phyloP scores from a whole-genome alignment of 768 basidiomycete species.

The Amanita molliuscula region DNA sequence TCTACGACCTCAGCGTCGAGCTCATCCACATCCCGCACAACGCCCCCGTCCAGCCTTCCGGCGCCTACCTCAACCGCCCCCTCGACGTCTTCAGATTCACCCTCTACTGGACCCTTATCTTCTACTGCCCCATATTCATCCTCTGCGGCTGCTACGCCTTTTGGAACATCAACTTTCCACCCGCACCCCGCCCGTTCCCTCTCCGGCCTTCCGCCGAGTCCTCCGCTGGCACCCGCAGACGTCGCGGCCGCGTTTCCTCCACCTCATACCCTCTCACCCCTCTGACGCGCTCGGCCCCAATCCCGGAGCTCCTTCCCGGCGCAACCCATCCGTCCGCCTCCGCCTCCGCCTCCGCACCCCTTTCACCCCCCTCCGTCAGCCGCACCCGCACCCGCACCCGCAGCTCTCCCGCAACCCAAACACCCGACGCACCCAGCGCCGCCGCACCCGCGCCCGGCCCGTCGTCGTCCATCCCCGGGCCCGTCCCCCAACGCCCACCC shows the following conservation, averaged over 20 bases:
- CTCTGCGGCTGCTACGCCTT: conserved; percentile 40
- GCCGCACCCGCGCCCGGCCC: conserved; percentile 6
- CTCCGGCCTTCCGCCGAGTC: neutral
- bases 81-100: conserved; percentile 41
- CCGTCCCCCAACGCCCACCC: conserved; percentile 17
- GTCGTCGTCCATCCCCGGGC: conserved; percentile 28
- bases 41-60: conserved; percentile 28
- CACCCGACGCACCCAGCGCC: neutral
- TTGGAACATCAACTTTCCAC: conserved; percentile 41
- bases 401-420: neutral
- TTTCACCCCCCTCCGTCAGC: too few relatives aligned
- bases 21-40: conserved; percentile 31
- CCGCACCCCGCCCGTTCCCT: conserved; percentile 12
- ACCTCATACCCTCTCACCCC: conserved; percentile 6
- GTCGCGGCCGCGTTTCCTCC: neutral
- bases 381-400: too few relatives aligned
- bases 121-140: conserved; percentile 39
- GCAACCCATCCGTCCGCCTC: neutral
- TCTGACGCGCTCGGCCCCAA: neutral
- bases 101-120: conserved; percentile 40
- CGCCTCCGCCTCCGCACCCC: conserved; percentile 3
- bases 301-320: neutral
- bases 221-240: neutral
- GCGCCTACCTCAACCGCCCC: conserved; percentile 31
- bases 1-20: conserved; percentile 41